Percentiles rank a stretch among this genome's conserved stretches.
phyloP scores from a whole-genome alignment of 768 basidiomycete genomes.

The Pleurotus ostreatus region DNA sequence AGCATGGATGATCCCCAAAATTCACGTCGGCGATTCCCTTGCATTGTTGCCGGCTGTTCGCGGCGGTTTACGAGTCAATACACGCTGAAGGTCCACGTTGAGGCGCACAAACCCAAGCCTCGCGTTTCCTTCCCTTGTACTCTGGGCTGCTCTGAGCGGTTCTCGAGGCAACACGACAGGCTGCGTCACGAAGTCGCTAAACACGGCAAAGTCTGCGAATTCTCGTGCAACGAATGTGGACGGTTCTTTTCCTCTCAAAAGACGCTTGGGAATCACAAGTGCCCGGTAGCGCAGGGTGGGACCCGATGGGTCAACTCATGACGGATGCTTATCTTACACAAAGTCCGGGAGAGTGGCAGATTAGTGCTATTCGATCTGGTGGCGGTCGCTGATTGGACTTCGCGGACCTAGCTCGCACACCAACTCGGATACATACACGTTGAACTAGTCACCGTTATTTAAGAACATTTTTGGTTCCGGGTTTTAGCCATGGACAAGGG shows the following conservation, averaged over 20 bases:
- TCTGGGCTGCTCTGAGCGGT: conserved; percentile 49
- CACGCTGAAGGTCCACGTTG: conserved; percentile 52
- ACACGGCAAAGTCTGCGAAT: conserved; percentile 54
- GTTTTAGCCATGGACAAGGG: conserved; percentile 18
- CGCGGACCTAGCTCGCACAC: background rate
- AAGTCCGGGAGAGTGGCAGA: background rate
- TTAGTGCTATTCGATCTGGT: background rate
- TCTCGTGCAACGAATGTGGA: conserved; percentile 45
- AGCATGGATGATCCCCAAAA: conserved; percentile 27
- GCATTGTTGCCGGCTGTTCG: conserved; percentile 41
- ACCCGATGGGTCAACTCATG: conserved; percentile 43
- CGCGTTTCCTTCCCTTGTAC: conserved; percentile 46
- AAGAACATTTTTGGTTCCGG: background rate
- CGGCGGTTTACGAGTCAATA: conserved; percentile 52
- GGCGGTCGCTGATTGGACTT: background rate
- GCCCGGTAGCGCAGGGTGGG: conserved; percentile 45
- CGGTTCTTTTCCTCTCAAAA: conserved; percentile 51
- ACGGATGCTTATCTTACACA: background rate
- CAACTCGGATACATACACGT: background rate
- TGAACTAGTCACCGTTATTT: background rate
- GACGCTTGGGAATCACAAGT: conserved; percentile 53
- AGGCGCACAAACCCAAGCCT: conserved; percentile 50
- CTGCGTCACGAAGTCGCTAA: conserved; percentile 57
- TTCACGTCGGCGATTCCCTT: conserved; percentile 41
- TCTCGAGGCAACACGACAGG: conserved; percentile 54